Conservation (phyloP, 441 rosid species). For the Adansonia gregorii region DNA sequence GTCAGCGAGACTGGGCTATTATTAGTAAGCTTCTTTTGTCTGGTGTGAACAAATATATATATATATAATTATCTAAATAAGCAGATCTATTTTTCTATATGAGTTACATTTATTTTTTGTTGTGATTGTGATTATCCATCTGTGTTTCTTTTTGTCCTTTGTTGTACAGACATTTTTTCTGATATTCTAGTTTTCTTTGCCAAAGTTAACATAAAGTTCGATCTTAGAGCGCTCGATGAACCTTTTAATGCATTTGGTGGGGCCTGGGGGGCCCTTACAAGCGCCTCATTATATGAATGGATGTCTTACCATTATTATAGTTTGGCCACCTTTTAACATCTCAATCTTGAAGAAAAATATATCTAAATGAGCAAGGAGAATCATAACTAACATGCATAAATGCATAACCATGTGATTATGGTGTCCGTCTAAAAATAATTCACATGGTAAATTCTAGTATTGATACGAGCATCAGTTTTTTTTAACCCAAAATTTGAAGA, state of each 20-base stretch:
- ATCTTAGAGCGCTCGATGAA: slow-evolving; percentile 3
- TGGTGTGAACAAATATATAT: slow-evolving; percentile 11
- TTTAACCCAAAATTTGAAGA: slow-evolving; percentile 2
- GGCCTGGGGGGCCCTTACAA: slow-evolving; percentile 21
- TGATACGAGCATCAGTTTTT: slow-evolving; percentile 16
- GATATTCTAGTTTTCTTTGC: not conserved
- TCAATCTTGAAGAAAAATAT: not conserved
- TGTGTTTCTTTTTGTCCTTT: not conserved
- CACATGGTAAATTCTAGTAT: slow-evolving; percentile 1
- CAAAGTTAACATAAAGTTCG: slow-evolving; percentile 9
- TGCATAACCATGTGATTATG: slow-evolving; percentile 15
- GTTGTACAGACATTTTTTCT: not conserved
- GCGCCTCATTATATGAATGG: slow-evolving; percentile 3
- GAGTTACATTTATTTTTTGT: not conserved
- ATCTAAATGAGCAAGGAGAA: not conserved
- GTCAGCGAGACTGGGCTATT: slow-evolving; percentile 1
- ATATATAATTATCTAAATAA: slow-evolving; percentile 8
- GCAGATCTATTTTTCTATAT: not conserved
- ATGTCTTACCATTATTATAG: slow-evolving; percentile 20
- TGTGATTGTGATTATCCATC: slow-evolving; percentile 25
- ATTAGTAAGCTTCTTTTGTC: slow-evolving; percentile 28
- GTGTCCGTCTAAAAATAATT: not conserved
- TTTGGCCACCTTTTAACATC: not conserved
- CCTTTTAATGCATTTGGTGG: slow-evolving; percentile 13
- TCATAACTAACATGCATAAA: not conserved